Evolutionary conservation across 208 protist species (phyloP).

Genomic region (Trypanosomatidae sp.): DNA sequence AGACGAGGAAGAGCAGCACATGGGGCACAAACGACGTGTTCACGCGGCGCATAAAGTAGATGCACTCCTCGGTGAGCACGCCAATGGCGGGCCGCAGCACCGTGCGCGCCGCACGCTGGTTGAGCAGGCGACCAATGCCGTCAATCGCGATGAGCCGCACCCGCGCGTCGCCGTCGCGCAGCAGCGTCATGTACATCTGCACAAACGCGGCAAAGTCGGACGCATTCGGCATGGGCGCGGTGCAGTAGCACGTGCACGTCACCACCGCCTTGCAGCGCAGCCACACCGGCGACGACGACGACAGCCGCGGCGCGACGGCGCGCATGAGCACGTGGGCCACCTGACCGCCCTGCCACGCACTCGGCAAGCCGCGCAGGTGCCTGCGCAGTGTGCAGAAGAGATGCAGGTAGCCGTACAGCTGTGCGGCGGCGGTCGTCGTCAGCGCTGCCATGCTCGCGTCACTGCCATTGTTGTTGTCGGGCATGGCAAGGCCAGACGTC

Average conservation of each 20-base stretch:
- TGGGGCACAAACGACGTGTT: conserved; percentile 76
- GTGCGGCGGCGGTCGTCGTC: conserved; percentile 34
- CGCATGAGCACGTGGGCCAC: conserved; percentile 66
- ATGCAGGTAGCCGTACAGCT: conserved; percentile 72
- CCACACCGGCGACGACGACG: conserved; percentile 23
- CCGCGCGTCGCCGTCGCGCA: conserved; percentile 55
- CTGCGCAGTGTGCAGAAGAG: conserved; percentile 69
- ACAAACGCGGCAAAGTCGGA: conserved; percentile 69
- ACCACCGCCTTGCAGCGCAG: conserved; percentile 75
- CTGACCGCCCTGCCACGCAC: conserved; percentile 50
- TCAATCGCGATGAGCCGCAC: conserved; percentile 73
- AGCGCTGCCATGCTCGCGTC: too few relatives aligned
- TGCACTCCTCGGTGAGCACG: conserved; percentile 75
- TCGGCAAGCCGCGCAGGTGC: conserved; percentile 46
- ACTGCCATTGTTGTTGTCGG: conserved; percentile 23
- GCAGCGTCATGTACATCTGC: conserved; percentile 42
- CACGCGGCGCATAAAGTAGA: conserved; percentile 65
- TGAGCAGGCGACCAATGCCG: conserved; percentile 72
- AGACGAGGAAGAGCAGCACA: conserved; percentile 68
- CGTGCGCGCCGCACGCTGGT: conserved; percentile 54
- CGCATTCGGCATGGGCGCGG: conserved; percentile 54
- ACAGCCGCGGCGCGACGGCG: conserved; percentile 62
- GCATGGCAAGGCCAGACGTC: conserved; percentile 28
- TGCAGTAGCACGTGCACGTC: conserved; percentile 75
- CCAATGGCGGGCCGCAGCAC: conserved; percentile 44